phyloP scores from a whole-genome alignment of 768 basidiomycete genomes.

The Mycena chlorophos region DNA sequence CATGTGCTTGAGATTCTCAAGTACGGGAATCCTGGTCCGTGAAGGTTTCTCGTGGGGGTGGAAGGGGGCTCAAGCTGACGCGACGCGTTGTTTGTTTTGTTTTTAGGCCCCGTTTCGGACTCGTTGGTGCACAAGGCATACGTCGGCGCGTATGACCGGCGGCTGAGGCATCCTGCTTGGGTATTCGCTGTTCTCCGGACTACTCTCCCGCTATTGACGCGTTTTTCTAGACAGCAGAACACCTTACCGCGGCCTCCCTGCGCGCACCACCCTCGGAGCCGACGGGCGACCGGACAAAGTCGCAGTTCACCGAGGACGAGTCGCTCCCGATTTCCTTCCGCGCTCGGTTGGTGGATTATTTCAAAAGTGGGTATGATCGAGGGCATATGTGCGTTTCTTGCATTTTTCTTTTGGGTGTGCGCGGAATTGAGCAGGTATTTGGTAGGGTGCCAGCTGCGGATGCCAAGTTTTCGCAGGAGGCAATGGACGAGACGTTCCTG shows the following conservation, averaged over 20 bases:
- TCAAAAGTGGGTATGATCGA: conserved; percentile 90
- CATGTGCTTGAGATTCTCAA: conserved; percentile 49
- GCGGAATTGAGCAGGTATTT: neutral
- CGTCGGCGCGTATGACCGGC: conserved; percentile 86
- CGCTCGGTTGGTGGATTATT: conserved; percentile 85
- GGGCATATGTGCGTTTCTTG: conserved; percentile 82
- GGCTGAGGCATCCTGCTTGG: conserved; percentile 91
- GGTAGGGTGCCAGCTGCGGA: conserved; percentile 94
- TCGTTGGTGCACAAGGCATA: conserved; percentile 79
- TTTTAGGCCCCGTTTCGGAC: conserved; percentile 82
- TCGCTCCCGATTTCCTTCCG: conserved; percentile 76
- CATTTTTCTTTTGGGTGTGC: neutral
- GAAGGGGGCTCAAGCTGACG: conserved; percentile 5
- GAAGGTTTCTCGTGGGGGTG: conserved; percentile 4
- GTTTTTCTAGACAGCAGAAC: conserved; percentile 81
- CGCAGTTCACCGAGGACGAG: conserved; percentile 81
- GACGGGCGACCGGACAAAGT: conserved; percentile 69
- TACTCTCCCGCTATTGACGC: neutral
- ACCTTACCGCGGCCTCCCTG: conserved; percentile 79
- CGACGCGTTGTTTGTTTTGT: neutral
- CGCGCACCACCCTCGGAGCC: conserved; percentile 40
- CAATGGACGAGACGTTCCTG: conserved; percentile 96
- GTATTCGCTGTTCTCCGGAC: conserved; percentile 39
- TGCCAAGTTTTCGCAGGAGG: conserved; percentile 85
- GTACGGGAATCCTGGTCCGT: conserved; percentile 80